Conservation (phyloP, 2,329 filamentous ascomycete species). For the Stagonosporopsis cucurbitacearum region DNA sequence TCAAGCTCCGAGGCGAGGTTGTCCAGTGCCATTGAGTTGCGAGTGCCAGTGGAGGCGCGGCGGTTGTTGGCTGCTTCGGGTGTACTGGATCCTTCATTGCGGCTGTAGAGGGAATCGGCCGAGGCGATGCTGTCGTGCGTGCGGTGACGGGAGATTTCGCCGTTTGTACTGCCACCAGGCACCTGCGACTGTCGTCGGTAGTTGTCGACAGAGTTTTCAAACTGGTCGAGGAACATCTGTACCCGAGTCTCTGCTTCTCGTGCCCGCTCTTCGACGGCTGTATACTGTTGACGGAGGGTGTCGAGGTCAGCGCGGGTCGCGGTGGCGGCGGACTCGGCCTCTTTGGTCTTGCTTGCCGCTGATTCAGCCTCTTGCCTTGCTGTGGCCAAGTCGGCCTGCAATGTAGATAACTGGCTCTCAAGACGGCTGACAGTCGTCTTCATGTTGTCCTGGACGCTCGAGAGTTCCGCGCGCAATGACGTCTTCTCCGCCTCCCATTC, state of each 20-base stretch:
- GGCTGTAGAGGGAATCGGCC: constrained; percentile 60
- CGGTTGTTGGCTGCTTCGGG: constrained; percentile 41
- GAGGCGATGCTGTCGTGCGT: constrained; percentile 66
- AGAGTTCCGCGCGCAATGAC: constrained; percentile 71
- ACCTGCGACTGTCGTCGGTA: constrained; percentile 78
- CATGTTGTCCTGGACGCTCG: constrained; percentile 72
- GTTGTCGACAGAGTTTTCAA: constrained; percentile 91
- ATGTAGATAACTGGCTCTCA: constrained; percentile 71
- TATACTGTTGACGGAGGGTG: constrained; percentile 82
- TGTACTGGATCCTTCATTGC: constrained; percentile 47
- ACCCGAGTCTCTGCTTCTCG: constrained; percentile 93
- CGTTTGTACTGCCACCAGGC: constrained; percentile 44
- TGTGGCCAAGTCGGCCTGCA: constrained; percentile 73
- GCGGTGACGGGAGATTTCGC: constrained; percentile 50
- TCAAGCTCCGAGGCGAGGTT: constrained; percentile 92
- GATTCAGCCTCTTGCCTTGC: constrained; percentile 73
- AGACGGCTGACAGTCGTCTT: constrained; percentile 69
- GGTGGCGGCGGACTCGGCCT: constrained; percentile 63
- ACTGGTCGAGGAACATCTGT: constrained; percentile 88
- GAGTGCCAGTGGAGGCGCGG: constrained; percentile 44
- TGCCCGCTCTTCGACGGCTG: constrained; percentile 79
- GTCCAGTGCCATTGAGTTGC: constrained; percentile 78
- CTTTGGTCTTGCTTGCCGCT: constrained; percentile 55
- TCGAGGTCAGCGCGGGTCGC: constrained; percentile 74
- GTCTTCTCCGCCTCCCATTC: constrained; percentile 80